phyloP scores from a whole-genome alignment of 2,329 filamentous ascomycete species.

The Diplodia mutila region DNA sequence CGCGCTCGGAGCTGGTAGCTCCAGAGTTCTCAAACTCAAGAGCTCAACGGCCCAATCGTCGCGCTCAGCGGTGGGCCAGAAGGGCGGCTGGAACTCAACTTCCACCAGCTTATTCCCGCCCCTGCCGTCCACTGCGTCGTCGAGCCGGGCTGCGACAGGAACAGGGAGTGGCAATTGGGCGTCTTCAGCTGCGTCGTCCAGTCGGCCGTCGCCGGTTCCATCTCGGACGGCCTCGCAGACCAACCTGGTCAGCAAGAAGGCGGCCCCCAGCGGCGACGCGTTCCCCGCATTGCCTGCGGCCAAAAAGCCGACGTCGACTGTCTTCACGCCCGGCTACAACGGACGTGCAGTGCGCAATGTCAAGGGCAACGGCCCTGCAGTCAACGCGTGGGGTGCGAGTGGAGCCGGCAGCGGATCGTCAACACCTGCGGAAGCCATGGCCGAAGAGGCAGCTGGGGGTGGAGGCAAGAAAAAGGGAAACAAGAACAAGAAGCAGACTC shows the following conservation, averaged over 20 bases:
- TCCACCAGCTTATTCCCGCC: slow-evolving; percentile 35
- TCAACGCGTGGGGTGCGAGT: slow-evolving; percentile 46
- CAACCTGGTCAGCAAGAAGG: slow-evolving; percentile 28
- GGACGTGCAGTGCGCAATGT: slow-evolving; percentile 48
- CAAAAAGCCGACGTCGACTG: slow-evolving; percentile 65
- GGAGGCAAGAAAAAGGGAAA: slow-evolving; percentile 52
- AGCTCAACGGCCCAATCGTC: slow-evolving; percentile 71
- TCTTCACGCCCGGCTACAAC: slow-evolving; percentile 55
- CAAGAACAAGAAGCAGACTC: slow-evolving; percentile 55
- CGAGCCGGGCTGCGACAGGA: slow-evolving; percentile 11
- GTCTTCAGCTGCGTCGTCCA: slow-evolving; percentile 33
- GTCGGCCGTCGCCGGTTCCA: slow-evolving; percentile 45
- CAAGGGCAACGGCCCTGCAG: slow-evolving; percentile 43
- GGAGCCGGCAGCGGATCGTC: slow-evolving; percentile 32
- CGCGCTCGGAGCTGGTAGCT: slow-evolving; percentile 54
- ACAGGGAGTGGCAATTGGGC: slow-evolving; percentile 39
- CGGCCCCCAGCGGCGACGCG: slow-evolving; percentile 54
- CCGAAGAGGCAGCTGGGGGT: slow-evolving; percentile 27
- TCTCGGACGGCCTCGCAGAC: slow-evolving; percentile 37
- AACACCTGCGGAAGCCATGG: slow-evolving; percentile 29
- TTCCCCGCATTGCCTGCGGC: slow-evolving; percentile 85
- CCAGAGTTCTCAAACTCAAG: slow-evolving; percentile 69
- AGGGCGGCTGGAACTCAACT: slow-evolving; percentile 60
- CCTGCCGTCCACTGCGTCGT: slow-evolving; percentile 31
- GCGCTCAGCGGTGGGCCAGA: slow-evolving; percentile 60